Conservation (phyloP, 768 basidiomycete genomes). For the Lentinula detonsa region DNA sequence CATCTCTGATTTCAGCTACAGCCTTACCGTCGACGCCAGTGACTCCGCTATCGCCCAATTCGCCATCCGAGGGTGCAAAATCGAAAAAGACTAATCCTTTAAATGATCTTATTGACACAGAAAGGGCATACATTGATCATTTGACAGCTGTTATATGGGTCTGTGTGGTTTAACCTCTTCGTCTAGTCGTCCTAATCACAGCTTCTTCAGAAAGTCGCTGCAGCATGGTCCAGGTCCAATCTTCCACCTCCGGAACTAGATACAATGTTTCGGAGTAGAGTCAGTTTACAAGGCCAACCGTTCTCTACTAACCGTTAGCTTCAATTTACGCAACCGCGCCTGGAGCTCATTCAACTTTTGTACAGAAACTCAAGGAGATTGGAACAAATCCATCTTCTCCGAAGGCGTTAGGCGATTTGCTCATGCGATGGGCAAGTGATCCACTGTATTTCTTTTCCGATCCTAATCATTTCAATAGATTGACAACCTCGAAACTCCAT, state of each 20-base stretch:
- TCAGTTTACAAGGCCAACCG: slow-evolving; percentile 90
- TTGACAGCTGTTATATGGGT: slow-evolving; percentile 89
- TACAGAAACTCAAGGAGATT: slow-evolving; percentile 89
- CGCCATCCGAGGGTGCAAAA: slow-evolving; percentile 34
- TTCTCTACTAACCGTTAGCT: slow-evolving; percentile 52
- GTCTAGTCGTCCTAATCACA: slow-evolving; percentile 6
- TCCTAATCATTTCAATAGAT: slow-evolving; percentile 47
- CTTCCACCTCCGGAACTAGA: slow-evolving; percentile 91
- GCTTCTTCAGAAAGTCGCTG: slow-evolving; percentile 76
- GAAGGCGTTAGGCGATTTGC: slow-evolving; percentile 88
- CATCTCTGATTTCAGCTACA: slow-evolving; percentile 11
- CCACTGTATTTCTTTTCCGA: background rate
- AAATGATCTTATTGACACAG: slow-evolving; percentile 89
- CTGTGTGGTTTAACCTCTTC: slow-evolving; percentile 19
- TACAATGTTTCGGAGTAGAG: slow-evolving; percentile 88
- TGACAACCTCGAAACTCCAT: slow-evolving; percentile 84
- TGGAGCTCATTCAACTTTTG: slow-evolving; percentile 8
- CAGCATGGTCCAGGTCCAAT: slow-evolving; percentile 95
- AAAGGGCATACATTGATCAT: slow-evolving; percentile 87
- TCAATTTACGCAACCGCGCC: background rate
- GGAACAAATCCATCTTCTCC: slow-evolving; percentile 89
- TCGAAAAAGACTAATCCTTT: slow-evolving; percentile 75
- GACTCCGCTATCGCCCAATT: slow-evolving; percentile 21
- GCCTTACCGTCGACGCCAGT: slow-evolving; percentile 27
- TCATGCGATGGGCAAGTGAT: slow-evolving; percentile 90